phyloP scores from a whole-genome alignment of 2,329 filamentous ascomycete species.

The Chaetomium sp. region DNA sequence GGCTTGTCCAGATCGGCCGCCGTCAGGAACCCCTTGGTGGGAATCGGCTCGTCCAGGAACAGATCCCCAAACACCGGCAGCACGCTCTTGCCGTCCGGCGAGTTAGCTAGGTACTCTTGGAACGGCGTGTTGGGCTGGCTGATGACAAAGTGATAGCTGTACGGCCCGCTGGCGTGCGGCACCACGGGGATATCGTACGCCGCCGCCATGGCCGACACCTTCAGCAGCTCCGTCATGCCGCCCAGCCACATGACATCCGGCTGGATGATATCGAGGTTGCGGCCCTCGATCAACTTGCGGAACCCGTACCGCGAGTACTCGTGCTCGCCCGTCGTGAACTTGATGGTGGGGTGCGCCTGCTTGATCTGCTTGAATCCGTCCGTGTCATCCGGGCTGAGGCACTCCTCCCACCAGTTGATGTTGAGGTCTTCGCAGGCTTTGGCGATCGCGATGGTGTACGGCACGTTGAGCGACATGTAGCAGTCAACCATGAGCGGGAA shows the following conservation, averaged over 20 bases:
- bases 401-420: slow-evolving; percentile 98
- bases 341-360: slow-evolving; percentile 82
- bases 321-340: slow-evolving; percentile 95
- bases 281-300: slow-evolving; percentile 88
- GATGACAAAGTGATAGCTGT: slow-evolving; percentile 95
- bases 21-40: slow-evolving; percentile 77
- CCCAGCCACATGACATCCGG: slow-evolving; percentile 98
- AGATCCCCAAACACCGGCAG: slow-evolving; percentile 90
- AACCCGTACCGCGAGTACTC: slow-evolving; percentile 95
- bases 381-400: slow-evolving; percentile 85
- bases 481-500: slow-evolving; percentile 95
- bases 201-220: slow-evolving; percentile 83
- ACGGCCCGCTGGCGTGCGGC: slow-evolving; percentile 90
- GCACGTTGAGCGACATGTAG: slow-evolving; percentile 93
- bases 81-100: slow-evolving; percentile 85
- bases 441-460: slow-evolving; percentile 89
- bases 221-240: slow-evolving; percentile 87
- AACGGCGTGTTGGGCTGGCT: slow-evolving; percentile 92
- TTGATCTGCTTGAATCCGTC: slow-evolving; percentile 91
- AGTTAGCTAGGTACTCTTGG: slow-evolving; percentile 95
- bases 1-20: slow-evolving; percentile 81
- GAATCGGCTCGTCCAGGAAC: slow-evolving; percentile 88
- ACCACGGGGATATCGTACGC: slow-evolving; percentile 95
- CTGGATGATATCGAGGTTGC: slow-evolving; percentile 91
- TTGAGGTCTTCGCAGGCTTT: slow-evolving; percentile 80